Conservation (phyloP, 148 eudicot genomes). For the Talinum fruticosum region DNA sequence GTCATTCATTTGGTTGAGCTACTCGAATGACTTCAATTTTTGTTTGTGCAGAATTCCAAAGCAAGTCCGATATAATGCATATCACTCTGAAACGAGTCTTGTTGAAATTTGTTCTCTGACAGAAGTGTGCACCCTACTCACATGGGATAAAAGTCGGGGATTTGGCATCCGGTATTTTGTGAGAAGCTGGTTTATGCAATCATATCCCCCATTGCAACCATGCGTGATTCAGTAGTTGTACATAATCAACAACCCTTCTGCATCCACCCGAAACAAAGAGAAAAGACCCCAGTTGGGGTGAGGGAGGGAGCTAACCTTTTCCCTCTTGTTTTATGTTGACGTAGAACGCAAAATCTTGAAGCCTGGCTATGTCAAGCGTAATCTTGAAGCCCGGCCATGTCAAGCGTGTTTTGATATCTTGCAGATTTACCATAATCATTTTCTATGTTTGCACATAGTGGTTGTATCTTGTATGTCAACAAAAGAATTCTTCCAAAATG, state of each 20-base stretch:
- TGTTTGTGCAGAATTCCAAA: constrained; percentile 25
- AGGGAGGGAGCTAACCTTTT: constrained; percentile 12
- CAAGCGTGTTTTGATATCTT: constrained; percentile 10
- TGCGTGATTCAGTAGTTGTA: constrained; percentile 13
- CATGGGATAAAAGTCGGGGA: background rate
- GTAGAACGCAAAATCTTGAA: constrained; percentile 10
- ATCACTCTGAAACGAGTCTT: background rate
- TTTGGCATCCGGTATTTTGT: background rate
- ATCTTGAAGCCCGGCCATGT: constrained; percentile 1
- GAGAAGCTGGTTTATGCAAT: constrained; percentile 19
- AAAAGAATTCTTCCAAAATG: background rate
- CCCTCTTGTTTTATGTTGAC: background rate
- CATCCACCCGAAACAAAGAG: background rate
- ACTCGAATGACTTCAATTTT: background rate
- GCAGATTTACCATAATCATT: background rate
- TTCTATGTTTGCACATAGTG: background rate
- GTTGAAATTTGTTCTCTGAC: background rate
- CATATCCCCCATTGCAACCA: background rate
- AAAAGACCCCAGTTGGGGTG: background rate
- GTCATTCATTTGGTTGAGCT: background rate
- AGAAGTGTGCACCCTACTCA: background rate
- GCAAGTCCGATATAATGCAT: constrained; percentile 31
- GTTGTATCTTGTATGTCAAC: background rate
- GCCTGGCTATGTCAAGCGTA: no score
- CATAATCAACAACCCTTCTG: constrained; percentile 7